Evolutionary conservation across 345 rosid species (phyloP), one percentile per base, ranked within the genome.

Genomic region (Gossypium australe): DNA sequence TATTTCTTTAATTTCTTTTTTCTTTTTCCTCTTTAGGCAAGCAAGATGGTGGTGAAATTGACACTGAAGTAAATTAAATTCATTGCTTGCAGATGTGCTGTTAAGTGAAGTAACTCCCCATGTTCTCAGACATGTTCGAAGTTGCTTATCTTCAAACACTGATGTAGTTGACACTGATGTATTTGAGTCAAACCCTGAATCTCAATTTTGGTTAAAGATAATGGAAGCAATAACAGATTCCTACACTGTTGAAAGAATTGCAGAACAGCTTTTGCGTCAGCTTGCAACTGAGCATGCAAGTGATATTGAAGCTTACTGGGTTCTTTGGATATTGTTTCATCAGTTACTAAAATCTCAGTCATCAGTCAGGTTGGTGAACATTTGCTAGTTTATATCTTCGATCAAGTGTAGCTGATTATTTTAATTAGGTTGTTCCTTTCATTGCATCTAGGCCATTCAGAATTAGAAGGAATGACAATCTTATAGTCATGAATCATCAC

Each of bases 221-320:
- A 80, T 93, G 91, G 89, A 80, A 85, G 85, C 86, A 55, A 80
- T 93, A 73, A 87, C 87, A 67, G 99, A 95, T 62, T 78, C 86
- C n/a, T 85, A 86, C 86, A 87, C 96, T 56, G 81, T 90, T 43
- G 98, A 95, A 87, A 90, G 84, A 84, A 84, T 91, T 64, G 85
- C 92, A 77, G 99, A 90, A 78, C 86, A 87, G 69, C 92, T 95
- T 78, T 84, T 95, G 81, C 88, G 67, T 80, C 94, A 89, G 82
- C 85, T 95, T 77, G 87, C 82, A 81, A 79, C 76, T 75, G 87
- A 85, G 72, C 72, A 64, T 76, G 88, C 82, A 52, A 87, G 80
- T 78, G 97, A 93, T 78, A 67, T 79, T 74, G 98, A 95, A 87
- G 96, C 93, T 69, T 95, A 89, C 78, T 93, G 98, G 97, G 85